phyloP scores from a whole-genome alignment of 2,329 filamentous ascomycete species.

The Fusarium drepaniforme region DNA sequence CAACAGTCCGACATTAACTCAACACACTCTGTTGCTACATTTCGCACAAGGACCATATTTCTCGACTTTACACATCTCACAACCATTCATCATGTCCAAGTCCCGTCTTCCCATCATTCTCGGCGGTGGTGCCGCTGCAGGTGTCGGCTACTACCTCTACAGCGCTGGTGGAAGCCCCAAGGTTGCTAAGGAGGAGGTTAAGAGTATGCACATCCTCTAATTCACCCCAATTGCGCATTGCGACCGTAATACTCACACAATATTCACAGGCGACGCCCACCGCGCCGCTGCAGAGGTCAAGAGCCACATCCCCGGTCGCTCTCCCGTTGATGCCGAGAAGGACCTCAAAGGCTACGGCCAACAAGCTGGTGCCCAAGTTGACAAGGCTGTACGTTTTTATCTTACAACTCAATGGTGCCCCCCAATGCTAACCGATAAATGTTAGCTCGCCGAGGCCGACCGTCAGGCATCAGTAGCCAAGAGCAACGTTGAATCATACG shows the following conservation, averaged over 20 bases:
- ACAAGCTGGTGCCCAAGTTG: constrained; percentile 73
- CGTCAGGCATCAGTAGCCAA: constrained; percentile 72
- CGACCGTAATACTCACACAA: constrained; percentile 25
- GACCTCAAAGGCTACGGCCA: constrained; percentile 63
- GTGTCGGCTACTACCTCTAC: constrained; percentile 92
- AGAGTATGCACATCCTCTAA: constrained; percentile 70
- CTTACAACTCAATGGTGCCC: not conserved
- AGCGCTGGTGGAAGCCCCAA: constrained; percentile 83
- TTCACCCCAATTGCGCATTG: not conserved
- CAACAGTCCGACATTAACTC: not conserved
- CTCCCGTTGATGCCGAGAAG: constrained; percentile 71
- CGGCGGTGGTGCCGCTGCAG: constrained; percentile 74
- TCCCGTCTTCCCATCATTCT: constrained; percentile 63
- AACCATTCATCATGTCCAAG: constrained; percentile 51
- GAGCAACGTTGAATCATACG: constrained; percentile 68
- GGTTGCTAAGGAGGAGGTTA: constrained; percentile 86
- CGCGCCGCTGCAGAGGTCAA: constrained; percentile 75
- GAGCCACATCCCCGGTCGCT: constrained; percentile 72
- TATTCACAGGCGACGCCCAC: constrained; percentile 77
- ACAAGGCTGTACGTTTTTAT: constrained; percentile 71
- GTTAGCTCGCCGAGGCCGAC: constrained; percentile 67
- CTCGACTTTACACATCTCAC: not conserved
- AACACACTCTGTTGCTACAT: not conserved
- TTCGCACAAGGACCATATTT: not conserved
- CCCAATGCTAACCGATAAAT: constrained; percentile 8